phyloP scores from a whole-genome alignment of 495 filamentous ascomycete genomes.

The Cenococcum geophilum region DNA sequence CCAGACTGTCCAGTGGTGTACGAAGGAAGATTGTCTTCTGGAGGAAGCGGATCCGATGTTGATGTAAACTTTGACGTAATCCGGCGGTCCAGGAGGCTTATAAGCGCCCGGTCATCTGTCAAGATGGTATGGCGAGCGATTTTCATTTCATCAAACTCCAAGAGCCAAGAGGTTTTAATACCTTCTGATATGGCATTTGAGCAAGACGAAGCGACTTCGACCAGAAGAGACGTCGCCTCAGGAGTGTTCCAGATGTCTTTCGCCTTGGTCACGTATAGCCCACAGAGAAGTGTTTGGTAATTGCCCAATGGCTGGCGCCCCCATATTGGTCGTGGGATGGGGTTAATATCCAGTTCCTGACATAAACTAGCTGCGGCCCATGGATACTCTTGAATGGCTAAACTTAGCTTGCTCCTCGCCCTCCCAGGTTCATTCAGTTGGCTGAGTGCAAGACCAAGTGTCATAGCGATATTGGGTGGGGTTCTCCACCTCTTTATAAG shows the following conservation, averaged over 20 bases:
- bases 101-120: conserved; percentile 62
- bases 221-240: conserved; percentile 61
- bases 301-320: conserved; percentile 61
- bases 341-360: conserved; percentile 64
- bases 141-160: conserved; percentile 47
- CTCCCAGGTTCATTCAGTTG: conserved; percentile 61
- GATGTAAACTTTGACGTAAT: conserved; percentile 51
- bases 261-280: conserved; percentile 70
- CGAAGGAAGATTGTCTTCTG: conserved; percentile 40
- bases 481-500: conserved; percentile 45
- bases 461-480: conserved; percentile 22
- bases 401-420: conserved; percentile 55
- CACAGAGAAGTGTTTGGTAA: conserved; percentile 65
- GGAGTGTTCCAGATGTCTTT: conserved; percentile 91
- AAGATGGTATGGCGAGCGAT: conserved; percentile 70
- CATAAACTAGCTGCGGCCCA: conserved; percentile 78
- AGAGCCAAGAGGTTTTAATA: conserved; percentile 35
- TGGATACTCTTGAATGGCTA: conserved; percentile 64
- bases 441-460: conserved; percentile 51
- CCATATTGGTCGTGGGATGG: conserved; percentile 72
- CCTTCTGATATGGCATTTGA: conserved; percentile 38
- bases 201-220: conserved; percentile 56
- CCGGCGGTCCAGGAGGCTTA: conserved; percentile 51
- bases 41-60: conserved; percentile 66
- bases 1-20: conserved; percentile 26